These are phyloP conservation scores for Chlamydomonas sp. DNA, from an alignment of 139 green algal species.

Conservation along the genomic window DNA sequence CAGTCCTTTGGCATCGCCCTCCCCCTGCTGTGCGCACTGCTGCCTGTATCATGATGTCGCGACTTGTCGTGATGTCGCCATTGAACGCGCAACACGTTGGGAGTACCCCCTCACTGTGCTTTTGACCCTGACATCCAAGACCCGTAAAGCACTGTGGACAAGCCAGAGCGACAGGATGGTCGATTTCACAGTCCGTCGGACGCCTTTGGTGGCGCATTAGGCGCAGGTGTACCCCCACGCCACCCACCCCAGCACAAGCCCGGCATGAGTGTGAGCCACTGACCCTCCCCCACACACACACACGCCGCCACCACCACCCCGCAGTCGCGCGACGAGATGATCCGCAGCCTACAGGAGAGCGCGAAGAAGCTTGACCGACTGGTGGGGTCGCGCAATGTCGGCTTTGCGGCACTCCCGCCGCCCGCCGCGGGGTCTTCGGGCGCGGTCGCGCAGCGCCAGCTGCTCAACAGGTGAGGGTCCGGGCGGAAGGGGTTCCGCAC, in stretches of 20 bases:
- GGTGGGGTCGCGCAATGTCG: no score
- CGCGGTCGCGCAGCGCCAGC: no score
- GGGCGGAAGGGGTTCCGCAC: no score
- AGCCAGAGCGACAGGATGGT: background rate
- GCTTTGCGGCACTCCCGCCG: no score
- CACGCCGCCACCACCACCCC: background rate
- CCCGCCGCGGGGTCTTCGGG: no score
- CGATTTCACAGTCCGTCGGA: background rate
- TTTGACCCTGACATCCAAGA: no score
- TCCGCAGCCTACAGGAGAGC: slow-evolving; percentile 5
- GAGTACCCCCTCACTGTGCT: no score
- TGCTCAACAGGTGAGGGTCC: no score
- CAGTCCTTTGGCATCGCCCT: background rate
- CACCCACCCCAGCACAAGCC: background rate
- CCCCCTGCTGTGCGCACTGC: background rate
- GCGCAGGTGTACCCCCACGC: background rate
- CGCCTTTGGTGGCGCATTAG: background rate
- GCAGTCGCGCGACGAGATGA: slow-evolving; percentile 9
- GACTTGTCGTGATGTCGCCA: background rate
- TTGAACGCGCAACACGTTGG: background rate
- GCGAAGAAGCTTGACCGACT: background rate
- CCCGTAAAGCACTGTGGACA: no score
- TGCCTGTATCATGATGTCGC: background rate
- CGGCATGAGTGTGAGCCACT: background rate
- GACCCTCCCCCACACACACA: background rate